A percentile compares a stretch with the other conserved stretches of the same genome.
Conservation (phyloP, 2,329 filamentous ascomycete genomes). For the Lachnellula hyalina region DNA sequence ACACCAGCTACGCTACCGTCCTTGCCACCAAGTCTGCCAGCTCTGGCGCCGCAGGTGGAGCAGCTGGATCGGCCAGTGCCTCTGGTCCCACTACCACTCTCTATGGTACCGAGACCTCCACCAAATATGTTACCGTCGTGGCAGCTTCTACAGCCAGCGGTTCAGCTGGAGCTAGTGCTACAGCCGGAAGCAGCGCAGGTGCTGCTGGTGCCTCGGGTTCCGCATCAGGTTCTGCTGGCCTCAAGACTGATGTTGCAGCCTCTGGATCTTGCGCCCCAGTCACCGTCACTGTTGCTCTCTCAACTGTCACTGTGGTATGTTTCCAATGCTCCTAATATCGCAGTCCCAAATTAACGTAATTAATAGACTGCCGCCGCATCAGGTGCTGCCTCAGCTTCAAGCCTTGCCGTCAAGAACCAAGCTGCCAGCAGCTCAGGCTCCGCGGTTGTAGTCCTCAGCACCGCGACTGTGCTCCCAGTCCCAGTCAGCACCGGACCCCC, state of each 20-base stretch:
- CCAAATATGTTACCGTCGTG: conserved; percentile 21
- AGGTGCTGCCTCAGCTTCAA: conserved; percentile 2
- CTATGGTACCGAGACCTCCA: conserved; percentile 17
- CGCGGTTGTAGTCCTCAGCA: conserved; percentile 15
- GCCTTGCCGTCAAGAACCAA: conserved; percentile 1
- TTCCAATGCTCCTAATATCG: neutral
- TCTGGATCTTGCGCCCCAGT: conserved; percentile 13
- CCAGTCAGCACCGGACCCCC: conserved; percentile 14
- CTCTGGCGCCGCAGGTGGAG: neutral
- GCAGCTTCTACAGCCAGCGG: conserved; percentile 2
- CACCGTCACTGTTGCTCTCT: conserved; percentile 26
- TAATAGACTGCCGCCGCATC: conserved; percentile 5
- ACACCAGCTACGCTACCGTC: conserved; percentile 32
- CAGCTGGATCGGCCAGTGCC: neutral
- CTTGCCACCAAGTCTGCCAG: conserved; percentile 20
- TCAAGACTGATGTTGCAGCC: neutral
- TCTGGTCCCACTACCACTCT: conserved; percentile 13
- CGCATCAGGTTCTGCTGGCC: neutral
- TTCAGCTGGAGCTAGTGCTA: neutral
- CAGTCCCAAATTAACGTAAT: neutral
- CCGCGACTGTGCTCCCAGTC: conserved; percentile 25
- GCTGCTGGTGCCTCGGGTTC: neutral
- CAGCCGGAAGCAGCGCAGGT: conserved; percentile 6
- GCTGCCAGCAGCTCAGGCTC: conserved; percentile 5
- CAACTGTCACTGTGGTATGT: conserved; percentile 28